Evolutionary conservation across 1,284 basidiomycete genomes (phyloP).

Genomic region (Wolfiporia cocos): DNA sequence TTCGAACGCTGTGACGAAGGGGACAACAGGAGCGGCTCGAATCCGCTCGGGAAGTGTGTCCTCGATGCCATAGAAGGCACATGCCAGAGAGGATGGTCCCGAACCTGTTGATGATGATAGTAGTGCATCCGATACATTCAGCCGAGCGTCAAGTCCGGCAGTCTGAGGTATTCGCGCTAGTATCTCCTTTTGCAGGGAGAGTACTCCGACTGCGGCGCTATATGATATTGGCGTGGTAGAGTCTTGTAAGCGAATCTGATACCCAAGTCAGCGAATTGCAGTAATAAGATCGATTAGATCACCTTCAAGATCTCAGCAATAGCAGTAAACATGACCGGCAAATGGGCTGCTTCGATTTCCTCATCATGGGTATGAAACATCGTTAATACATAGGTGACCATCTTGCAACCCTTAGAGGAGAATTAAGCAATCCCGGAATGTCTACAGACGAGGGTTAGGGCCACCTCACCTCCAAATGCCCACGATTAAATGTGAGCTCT

Average conservation of each 20-base stretch:
- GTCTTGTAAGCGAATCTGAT: conserved; percentile 35
- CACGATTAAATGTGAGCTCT: conserved; percentile 42
- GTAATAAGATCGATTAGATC: conserved; percentile 10
- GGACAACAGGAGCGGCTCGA: too few species aligned
- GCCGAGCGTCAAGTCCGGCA: conserved; percentile 40
- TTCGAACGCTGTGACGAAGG: conserved; percentile 54
- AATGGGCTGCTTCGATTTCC: conserved; percentile 73
- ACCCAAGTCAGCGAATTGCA: conserved; percentile 5
- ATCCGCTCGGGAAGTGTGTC: too few species aligned
- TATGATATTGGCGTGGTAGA: conserved; percentile 29
- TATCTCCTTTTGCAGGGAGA: conserved; percentile 49
- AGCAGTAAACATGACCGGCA: conserved; percentile 70
- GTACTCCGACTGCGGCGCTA: conserved; percentile 35
- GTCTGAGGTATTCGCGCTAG: conserved; percentile 45
- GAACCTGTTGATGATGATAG: conserved; percentile 22
- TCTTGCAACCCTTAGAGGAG: conserved; percentile 47
- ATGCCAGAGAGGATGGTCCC: conserved; percentile 49
- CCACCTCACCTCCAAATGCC: conserved; percentile 38
- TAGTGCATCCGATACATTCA: conserved; percentile 34
- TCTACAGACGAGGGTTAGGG: background rate
- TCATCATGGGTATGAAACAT: conserved; percentile 76
- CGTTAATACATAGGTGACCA: conserved; percentile 65
- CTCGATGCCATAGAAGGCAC: conserved; percentile 52
- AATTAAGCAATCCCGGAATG: background rate
- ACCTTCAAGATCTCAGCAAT: conserved; percentile 61